Base-by-base conservation (phyloP, 2,329 filamentous ascomycete species). In the Zymoseptoria crescenta region DNA sequence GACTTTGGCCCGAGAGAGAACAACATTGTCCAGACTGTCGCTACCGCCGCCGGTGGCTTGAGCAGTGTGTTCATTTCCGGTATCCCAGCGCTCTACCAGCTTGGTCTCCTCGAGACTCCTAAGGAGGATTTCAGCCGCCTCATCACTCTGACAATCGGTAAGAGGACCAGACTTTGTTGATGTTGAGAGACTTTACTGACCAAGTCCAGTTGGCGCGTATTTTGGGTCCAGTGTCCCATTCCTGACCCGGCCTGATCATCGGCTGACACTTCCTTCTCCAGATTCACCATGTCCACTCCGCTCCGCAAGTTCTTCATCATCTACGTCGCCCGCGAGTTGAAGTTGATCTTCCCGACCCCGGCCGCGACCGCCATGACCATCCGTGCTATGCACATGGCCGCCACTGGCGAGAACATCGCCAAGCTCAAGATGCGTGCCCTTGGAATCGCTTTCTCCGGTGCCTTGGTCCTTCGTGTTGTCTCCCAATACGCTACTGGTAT, bases 301-400 rank as follows among this genome's bases (percentile, higher is more conserved):
- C 53, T 68, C 24, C 82, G 85, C 59, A 86, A 85, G 68, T 87
- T 87, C 75, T 87, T 87, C 75, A 81, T 87, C 70, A 81, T 87
- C 70, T 83, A 85, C 59, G 82, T 86, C 10, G 82, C 82, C 2
- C 77, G 83, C 8, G 82, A 86, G 71, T 73, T 85, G 30, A 79
- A 78, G 58, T 76, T 86, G 51, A 77, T 85, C 58, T 86, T 85
- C 72, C 83, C 83, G 1, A 81, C 82, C 0, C 74, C 82, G 0
- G 83, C 82, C 27, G 83, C 83, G 1, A 84, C 83, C 0, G 83
- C 82, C 27, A 77, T 85, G 73, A 83, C 82, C 1, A 86, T 86
- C 59, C 79, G 82, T 7, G 80, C 78, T n/a, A 85, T 86, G 82
- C 83, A 86, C 68, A 76, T 80, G 57, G 78, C 81, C 4, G 75